A percentile compares a stretch with the other conserved stretches of the same genome.
These are phyloP conservation scores for Metschnikowia rubicola DNA, from an alignment of 805 yeast genomes.

Conservation along the genomic window DNA sequence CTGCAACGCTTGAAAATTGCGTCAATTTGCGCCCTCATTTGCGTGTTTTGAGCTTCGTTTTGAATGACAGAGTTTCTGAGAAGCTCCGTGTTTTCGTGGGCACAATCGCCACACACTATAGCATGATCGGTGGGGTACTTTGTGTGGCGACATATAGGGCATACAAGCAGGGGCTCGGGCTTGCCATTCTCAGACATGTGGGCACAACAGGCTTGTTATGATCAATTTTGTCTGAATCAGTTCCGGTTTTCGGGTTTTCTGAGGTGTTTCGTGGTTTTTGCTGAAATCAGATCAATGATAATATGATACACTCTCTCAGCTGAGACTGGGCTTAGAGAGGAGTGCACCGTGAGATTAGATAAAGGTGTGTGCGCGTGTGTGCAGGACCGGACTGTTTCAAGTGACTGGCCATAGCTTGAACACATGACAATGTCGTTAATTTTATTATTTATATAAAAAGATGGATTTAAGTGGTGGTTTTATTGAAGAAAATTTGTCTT, in stretches of 20 bases:
- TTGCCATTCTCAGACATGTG: conserved; percentile 10
- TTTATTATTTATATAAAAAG: too few relatives aligned
- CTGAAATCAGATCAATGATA: too few relatives aligned
- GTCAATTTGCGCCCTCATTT: conserved; percentile 24
- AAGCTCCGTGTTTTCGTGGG: conserved; percentile 18
- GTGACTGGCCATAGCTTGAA: too few relatives aligned
- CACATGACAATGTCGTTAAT: too few relatives aligned
- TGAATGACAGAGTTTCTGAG: conserved; percentile 24
- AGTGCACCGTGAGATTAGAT: conserved; percentile 11
- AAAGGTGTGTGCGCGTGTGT: neutral
- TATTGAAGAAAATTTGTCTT: too few relatives aligned
- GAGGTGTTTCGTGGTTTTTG: neutral
- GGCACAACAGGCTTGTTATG: neutral
- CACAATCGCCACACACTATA: conserved; percentile 24
- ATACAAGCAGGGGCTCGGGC: neutral
- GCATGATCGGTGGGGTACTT: conserved; percentile 10
- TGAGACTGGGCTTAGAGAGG: neutral
- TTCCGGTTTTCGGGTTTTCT: neutral
- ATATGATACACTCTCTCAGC: neutral
- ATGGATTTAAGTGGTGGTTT: too few relatives aligned
- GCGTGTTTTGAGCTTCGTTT: conserved; percentile 23
- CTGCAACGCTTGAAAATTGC: conserved; percentile 22
- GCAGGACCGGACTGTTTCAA: too few relatives aligned
- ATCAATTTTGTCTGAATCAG: neutral
- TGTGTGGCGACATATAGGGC: conserved; percentile 17